Conservation (phyloP, 75 land plant species). For the Pinus albicaulis region DNA sequence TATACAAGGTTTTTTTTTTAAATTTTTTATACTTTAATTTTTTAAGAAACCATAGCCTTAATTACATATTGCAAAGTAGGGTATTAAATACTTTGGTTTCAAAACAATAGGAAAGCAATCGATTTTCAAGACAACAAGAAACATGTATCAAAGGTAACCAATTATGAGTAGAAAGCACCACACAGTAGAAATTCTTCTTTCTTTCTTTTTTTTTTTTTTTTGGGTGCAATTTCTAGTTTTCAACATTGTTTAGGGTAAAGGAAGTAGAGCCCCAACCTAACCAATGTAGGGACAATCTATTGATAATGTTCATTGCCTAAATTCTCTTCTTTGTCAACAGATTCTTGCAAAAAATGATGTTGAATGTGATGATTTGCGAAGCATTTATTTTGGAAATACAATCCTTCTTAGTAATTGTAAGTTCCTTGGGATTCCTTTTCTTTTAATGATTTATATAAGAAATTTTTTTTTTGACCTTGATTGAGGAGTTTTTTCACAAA, state of each 20-base stretch:
- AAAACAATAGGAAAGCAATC: conserved; percentile 84
- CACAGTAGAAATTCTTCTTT: neutral
- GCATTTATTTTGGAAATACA: too few relatives aligned
- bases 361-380: too few relatives aligned
- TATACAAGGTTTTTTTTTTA: too few relatives aligned
- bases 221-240: neutral
- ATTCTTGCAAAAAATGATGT: conserved; percentile 73
- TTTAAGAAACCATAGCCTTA: too few relatives aligned
- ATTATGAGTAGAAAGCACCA: neutral
- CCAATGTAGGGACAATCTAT: neutral
- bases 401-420: conserved; percentile 58
- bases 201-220: too few relatives aligned
- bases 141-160: conserved; percentile 57
- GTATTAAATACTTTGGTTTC: too few relatives aligned
- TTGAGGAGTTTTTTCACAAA: neutral
- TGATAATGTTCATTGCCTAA: too few relatives aligned
- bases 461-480: neutral
- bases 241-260: neutral
- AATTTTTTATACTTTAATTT: too few relatives aligned
- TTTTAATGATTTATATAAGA: neutral
- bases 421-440: conserved; percentile 2
- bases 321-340: conserved; percentile 12
- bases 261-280: too few relatives aligned
- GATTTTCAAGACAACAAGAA: conserved; percentile 66
- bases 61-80: too few relatives aligned